Conservation (phyloP, 768 basidiomycete species). For the Trametes villosa region DNA sequence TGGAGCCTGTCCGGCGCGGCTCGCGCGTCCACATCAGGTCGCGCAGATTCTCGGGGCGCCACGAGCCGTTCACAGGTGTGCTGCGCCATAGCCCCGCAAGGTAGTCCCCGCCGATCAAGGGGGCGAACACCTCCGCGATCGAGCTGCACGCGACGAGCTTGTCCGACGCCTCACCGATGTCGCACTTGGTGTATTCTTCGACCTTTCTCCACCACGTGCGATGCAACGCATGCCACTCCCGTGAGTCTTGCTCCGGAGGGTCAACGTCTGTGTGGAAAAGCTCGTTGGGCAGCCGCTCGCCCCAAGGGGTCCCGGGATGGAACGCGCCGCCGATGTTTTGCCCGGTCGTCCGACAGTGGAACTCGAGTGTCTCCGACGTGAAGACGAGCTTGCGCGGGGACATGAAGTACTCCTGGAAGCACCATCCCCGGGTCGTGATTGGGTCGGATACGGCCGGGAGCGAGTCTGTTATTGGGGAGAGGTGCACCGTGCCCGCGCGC, state of each 20-base stretch:
- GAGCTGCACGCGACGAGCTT: background rate
- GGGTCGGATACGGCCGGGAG: slow-evolving; percentile 14
- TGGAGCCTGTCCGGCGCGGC: too few species aligned
- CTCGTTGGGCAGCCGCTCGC: background rate
- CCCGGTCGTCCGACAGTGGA: slow-evolving; percentile 10
- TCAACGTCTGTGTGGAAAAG: slow-evolving; percentile 1
- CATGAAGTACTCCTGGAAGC: slow-evolving; percentile 14
- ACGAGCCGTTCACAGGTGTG: too few species aligned
- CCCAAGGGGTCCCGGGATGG: background rate
- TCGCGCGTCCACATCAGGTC: slow-evolving; percentile 19
- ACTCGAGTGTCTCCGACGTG: slow-evolving; percentile 16
- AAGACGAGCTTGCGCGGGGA: slow-evolving; percentile 13
- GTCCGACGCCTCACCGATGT: background rate
- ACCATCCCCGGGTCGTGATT: slow-evolving; percentile 14
- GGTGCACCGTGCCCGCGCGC: too few species aligned
- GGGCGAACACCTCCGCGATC: background rate
- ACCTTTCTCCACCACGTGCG: background rate
- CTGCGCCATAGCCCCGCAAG: background rate
- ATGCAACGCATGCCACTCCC: background rate
- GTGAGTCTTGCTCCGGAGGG: background rate
- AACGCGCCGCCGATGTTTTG: slow-evolving; percentile 7
- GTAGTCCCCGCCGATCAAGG: background rate
- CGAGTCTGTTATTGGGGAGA: too few species aligned
- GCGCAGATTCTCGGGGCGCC: too few species aligned
- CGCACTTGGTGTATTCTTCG: background rate